These are phyloP conservation scores for Heterobasidion occidentale DNA, from an alignment of 1,284 basidiomycete species.

Conservation along the genomic window DNA sequence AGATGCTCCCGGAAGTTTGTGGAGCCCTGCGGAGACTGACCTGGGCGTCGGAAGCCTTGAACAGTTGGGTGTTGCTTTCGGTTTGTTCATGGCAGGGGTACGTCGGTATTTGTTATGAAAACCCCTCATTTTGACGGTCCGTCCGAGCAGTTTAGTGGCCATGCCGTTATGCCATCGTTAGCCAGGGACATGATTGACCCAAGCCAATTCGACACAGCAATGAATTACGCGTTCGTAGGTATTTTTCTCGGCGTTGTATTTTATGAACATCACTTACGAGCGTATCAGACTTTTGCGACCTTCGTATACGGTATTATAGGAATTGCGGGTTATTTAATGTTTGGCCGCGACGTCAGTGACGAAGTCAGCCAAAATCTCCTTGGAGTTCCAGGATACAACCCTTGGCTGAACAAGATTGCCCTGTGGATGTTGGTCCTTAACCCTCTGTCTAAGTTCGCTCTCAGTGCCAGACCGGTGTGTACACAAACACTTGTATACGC, in stretches of 20 bases:
- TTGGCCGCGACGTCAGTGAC: constrained; percentile 74
- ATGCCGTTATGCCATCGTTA: constrained; percentile 87
- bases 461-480: constrained; percentile 77
- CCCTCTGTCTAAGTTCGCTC: constrained; percentile 85
- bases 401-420: constrained; percentile 65
- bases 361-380: constrained; percentile 87
- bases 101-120: constrained; percentile 15
- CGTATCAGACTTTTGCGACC: constrained; percentile 67
- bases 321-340: constrained; percentile 88
- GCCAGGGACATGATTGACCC: constrained; percentile 89
- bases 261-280: constrained; percentile 2
- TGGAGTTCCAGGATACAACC: constrained; percentile 69
- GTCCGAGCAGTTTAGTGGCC: constrained; percentile 70
- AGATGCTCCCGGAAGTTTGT: constrained; percentile 78
- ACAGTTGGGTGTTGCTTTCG: constrained; percentile 74
- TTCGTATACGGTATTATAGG: constrained; percentile 77
- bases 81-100: constrained; percentile 93
- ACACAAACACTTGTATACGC: background rate
- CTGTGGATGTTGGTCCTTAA: constrained; percentile 90
- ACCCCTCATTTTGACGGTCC: background rate
- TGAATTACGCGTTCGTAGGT: constrained; percentile 75
- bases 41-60: constrained; percentile 45
- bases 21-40: constrained; percentile 68
- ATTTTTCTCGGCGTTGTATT: background rate
- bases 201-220: constrained; percentile 74